phyloP scores from a whole-genome alignment of 805 yeast species.

The Naumovozyma castellii region DNA sequence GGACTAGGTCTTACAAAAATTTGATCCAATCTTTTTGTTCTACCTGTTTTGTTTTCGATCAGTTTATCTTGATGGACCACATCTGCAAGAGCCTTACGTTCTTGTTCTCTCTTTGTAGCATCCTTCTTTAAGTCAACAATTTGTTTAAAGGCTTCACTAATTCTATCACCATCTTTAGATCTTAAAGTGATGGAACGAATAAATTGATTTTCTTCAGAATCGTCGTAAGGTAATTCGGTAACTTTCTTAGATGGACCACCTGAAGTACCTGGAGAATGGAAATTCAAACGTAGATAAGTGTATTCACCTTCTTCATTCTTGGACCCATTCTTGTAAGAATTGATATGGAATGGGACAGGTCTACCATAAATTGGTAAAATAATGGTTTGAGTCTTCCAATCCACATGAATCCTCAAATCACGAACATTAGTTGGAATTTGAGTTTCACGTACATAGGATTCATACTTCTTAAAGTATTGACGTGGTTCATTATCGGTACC shows the following conservation, averaged over 20 bases:
- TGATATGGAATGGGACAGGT: constrained; percentile 96
- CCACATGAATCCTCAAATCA: constrained; percentile 81
- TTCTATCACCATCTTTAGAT: constrained; percentile 82
- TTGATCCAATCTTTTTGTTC: constrained; percentile 79
- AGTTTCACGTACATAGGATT: constrained; percentile 85
- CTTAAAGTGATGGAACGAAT: constrained; percentile 79
- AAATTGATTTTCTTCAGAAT: constrained; percentile 75
- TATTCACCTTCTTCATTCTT: constrained; percentile 94
- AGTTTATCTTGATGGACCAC: constrained; percentile 87
- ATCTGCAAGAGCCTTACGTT: constrained; percentile 84
- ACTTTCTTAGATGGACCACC: constrained; percentile 60
- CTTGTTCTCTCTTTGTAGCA: constrained; percentile 81
- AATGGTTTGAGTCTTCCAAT: constrained; percentile 77
- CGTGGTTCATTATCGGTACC: constrained; percentile 39
- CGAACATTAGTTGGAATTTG: constrained; percentile 80
- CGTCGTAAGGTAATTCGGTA: constrained; percentile 85
- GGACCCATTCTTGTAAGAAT: constrained; percentile 87
- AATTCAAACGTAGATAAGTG: constrained; percentile 81
- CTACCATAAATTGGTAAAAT: constrained; percentile 88
- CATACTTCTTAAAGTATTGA: constrained; percentile 77
- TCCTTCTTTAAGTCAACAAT: constrained; percentile 89
- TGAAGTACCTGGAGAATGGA: constrained; percentile 82
- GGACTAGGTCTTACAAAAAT: constrained; percentile 93
- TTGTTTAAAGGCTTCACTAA: constrained; percentile 80
- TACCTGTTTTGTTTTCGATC: constrained; percentile 69